phyloP scores from a whole-genome alignment of 2,329 filamentous ascomycete genomes.

The Verticillium nubilum region DNA sequence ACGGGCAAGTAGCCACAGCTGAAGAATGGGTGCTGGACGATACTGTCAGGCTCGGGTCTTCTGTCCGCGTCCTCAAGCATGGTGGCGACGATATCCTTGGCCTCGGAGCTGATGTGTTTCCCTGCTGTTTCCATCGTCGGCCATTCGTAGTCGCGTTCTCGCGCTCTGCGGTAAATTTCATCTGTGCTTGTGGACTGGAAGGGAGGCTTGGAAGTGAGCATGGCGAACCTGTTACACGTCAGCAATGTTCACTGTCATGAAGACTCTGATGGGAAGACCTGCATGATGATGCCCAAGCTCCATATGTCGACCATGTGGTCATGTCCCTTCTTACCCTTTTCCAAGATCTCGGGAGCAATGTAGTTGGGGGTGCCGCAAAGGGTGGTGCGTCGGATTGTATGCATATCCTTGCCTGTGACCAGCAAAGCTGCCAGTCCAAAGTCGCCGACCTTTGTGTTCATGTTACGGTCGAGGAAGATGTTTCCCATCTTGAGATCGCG shows the following conservation, averaged over 20 bases:
- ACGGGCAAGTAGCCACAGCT: slow-evolving; percentile 67
- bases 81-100: slow-evolving; percentile 71
- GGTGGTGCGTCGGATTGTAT: slow-evolving; percentile 78
- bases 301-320: slow-evolving; percentile 98
- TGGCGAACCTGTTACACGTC: slow-evolving; percentile 64
- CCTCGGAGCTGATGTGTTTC: slow-evolving; percentile 67
- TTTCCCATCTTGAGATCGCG: slow-evolving; percentile 98
- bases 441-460: slow-evolving; percentile 98
- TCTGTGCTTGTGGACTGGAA: slow-evolving; percentile 90
- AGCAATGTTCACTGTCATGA: slow-evolving; percentile 11
- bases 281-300: slow-evolving; percentile 97
- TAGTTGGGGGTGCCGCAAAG: slow-evolving; percentile 98
- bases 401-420: slow-evolving; percentile 86
- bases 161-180: slow-evolving; percentile 72
- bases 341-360: slow-evolving; percentile 92
- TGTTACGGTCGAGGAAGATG: slow-evolving; percentile 85
- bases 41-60: slow-evolving; percentile 69
- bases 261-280: slow-evolving; percentile 24
- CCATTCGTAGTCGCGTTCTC: slow-evolving; percentile 74
- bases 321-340: slow-evolving; percentile 90
- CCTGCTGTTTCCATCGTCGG: slow-evolving; percentile 59
- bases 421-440: slow-evolving; percentile 92
- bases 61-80: slow-evolving; percentile 72
- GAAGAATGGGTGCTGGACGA: slow-evolving; percentile 78
- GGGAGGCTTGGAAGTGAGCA: slow-evolving; percentile 92